These are phyloP conservation scores for Hirsutella minnesotensis DNA, from an alignment of 2,329 filamentous ascomycete genomes.

Conservation along the genomic window DNA sequence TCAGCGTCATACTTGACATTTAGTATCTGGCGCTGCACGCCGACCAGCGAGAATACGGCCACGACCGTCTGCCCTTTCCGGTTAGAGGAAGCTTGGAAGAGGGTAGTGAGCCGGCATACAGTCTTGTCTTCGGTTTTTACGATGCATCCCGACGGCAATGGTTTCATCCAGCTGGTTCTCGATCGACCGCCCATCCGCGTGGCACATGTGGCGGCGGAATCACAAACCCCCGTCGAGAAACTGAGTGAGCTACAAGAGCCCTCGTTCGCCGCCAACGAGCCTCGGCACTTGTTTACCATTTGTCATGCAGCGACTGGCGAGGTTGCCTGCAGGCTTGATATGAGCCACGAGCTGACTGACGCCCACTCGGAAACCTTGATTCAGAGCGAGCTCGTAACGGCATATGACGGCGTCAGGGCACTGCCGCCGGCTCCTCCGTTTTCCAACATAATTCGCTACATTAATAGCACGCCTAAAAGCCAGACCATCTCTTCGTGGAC, in stretches of 20 bases:
- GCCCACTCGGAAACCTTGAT: slow-evolving; percentile 16
- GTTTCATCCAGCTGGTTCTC: slow-evolving; percentile 7
- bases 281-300: slow-evolving; percentile 5
- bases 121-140: slow-evolving; percentile 4
- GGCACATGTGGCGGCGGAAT: not conserved
- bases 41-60: not conserved
- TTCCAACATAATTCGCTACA: slow-evolving; percentile 2
- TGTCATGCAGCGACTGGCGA: slow-evolving; percentile 5
- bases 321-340: slow-evolving; percentile 15
- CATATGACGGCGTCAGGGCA: slow-evolving; percentile 12
- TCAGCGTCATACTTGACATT: slow-evolving; percentile 7
- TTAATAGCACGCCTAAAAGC: not conserved
- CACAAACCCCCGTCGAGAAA: not conserved
- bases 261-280: slow-evolving; percentile 4
- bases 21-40: slow-evolving; percentile 9
- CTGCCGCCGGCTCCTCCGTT: slow-evolving; percentile 2
- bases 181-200: not conserved
- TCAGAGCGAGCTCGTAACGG: slow-evolving; percentile 13
- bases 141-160: slow-evolving; percentile 5
- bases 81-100: slow-evolving; percentile 7
- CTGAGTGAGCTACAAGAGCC: not conserved
- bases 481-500: slow-evolving; percentile 7
- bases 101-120: slow-evolving; percentile 1
- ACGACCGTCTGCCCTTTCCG: slow-evolving; percentile 1
- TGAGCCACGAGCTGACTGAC: slow-evolving; percentile 20